These are phyloP conservation scores for Aspergillus tamarii DNA, from an alignment of 2,329 filamentous ascomycete species.

Conservation along the genomic window DNA sequence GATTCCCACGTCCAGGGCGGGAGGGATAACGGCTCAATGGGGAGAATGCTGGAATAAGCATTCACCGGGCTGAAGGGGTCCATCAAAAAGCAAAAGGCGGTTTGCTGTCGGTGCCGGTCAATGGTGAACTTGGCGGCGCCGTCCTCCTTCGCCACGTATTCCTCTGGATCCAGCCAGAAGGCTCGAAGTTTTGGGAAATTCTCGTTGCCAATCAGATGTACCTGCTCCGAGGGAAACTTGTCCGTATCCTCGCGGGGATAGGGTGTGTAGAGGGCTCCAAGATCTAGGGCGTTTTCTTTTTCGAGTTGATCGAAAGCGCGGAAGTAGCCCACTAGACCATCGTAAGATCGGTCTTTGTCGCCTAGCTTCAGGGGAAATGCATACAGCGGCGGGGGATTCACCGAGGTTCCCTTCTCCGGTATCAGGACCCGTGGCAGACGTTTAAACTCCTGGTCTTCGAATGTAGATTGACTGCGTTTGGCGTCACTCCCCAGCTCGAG, in stretches of 20 bases:
- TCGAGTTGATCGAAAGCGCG: no score
- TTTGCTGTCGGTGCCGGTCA: background rate
- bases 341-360: background rate
- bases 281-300: background rate
- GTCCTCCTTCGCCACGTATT: background rate
- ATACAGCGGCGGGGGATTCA: background rate
- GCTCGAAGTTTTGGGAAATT: constrained; percentile 1
- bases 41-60: no score
- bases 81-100: no score
- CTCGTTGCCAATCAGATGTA: background rate
- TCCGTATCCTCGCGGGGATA: background rate
- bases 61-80: no score
- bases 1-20: no score
- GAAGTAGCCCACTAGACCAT: constrained; percentile 5
- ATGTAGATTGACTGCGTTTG: constrained; percentile 15
- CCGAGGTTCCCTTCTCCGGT: no score
- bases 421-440: background rate
- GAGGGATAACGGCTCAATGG: no score
- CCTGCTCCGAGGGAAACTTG: background rate
- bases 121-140: background rate
- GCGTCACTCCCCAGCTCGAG: constrained; percentile 30
- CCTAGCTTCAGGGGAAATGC: constrained; percentile 1
- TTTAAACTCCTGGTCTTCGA: background rate
- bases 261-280: background rate
- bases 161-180: background rate